phyloP scores from a whole-genome alignment of 2,329 filamentous ascomycete species.

The Stagonosporopsis chrysanthemi region DNA sequence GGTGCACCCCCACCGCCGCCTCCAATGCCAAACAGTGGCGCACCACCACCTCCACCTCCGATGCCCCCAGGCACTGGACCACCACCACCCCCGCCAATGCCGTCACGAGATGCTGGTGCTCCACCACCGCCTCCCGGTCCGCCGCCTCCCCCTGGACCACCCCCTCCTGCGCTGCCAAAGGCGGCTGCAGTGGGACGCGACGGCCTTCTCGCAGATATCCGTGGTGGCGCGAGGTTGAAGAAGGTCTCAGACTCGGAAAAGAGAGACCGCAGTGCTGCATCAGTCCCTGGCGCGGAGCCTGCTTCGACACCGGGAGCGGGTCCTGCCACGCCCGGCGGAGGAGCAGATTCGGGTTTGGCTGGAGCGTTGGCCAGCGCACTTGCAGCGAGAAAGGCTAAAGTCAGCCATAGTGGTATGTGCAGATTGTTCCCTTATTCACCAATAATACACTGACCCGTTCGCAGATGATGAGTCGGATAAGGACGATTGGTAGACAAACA shows the following conservation, averaged over 20 bases:
- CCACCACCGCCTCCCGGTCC: constrained; percentile 43
- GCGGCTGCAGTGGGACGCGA: constrained; percentile 58
- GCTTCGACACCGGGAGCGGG: constrained; percentile 61
- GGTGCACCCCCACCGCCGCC: constrained; percentile 43
- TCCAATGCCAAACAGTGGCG: constrained; percentile 9
- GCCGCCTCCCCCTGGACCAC: constrained; percentile 47
- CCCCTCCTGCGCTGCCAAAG: constrained; percentile 47
- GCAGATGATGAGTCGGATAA: constrained; percentile 79
- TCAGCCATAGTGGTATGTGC: constrained; percentile 84
- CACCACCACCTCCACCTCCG: too few species aligned
- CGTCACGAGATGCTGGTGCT: constrained; percentile 45
- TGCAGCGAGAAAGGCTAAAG: constrained; percentile 88
- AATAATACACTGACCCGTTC: constrained; percentile 35
- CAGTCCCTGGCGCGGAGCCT: constrained; percentile 60
- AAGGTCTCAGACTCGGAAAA: constrained; percentile 77
- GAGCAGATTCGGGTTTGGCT: constrained; percentile 51
- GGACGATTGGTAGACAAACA: constrained; percentile 69
- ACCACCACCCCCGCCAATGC: constrained; percentile 28
- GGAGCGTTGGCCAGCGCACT: constrained; percentile 78
- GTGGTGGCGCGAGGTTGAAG: constrained; percentile 69
- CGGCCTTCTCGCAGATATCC: constrained; percentile 75
- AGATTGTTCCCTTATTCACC: constrained; percentile 2
- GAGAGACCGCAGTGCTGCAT: constrained; percentile 72
- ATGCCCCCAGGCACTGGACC: constrained; percentile 18
- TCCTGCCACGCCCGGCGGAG: constrained; percentile 36